These are phyloP conservation scores for Erysimum cheiri DNA, from an alignment of 441 rosid species.

Conservation along the genomic window DNA sequence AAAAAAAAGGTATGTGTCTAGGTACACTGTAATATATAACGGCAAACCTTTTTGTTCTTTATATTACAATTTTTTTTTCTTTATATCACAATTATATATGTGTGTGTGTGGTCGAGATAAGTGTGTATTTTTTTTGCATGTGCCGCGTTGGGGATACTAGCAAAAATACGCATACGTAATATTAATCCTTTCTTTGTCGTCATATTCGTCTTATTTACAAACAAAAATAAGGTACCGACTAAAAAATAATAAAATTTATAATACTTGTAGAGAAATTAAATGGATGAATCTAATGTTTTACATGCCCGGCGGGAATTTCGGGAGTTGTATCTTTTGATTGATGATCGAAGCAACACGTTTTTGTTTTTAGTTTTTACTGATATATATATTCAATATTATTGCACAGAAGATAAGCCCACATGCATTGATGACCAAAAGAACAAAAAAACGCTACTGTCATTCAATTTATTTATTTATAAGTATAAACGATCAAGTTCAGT, in stretches of 20 bases:
- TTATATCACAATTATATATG: neutral
- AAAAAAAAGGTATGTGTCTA: slow-evolving; percentile 25
- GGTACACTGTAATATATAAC: slow-evolving; percentile 30
- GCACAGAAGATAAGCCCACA: slow-evolving; percentile 36
- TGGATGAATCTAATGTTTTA: slow-evolving; percentile 29
- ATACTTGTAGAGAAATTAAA: slow-evolving; percentile 20
- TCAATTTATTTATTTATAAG: neutral
- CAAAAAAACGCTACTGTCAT: slow-evolving; percentile 16
- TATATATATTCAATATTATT: slow-evolving; percentile 2
- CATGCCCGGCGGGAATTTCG: slow-evolving; percentile 46
- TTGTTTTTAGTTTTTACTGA: neutral
- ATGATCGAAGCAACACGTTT: slow-evolving; percentile 35
- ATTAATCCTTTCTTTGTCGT: neutral
- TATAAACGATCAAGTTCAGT: neutral
- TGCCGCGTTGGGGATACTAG: slow-evolving; percentile 22
- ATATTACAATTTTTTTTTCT: neutral
- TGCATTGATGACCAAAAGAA: slow-evolving; percentile 41
- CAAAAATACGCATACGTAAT: slow-evolving; percentile 27
- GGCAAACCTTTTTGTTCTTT: slow-evolving; percentile 15
- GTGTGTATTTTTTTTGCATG: slow-evolving; percentile 10
- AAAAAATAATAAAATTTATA: neutral
- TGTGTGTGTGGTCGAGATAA: slow-evolving; percentile 19
- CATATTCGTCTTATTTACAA: neutral
- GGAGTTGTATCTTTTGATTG: slow-evolving; percentile 38
- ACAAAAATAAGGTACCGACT: slow-evolving; percentile 28